Evolutionary conservation across 352 stramenopile species (phyloP), one percentile per base, ranked within the genome.

Genomic region (Hyphochytrium catenoides): DNA sequence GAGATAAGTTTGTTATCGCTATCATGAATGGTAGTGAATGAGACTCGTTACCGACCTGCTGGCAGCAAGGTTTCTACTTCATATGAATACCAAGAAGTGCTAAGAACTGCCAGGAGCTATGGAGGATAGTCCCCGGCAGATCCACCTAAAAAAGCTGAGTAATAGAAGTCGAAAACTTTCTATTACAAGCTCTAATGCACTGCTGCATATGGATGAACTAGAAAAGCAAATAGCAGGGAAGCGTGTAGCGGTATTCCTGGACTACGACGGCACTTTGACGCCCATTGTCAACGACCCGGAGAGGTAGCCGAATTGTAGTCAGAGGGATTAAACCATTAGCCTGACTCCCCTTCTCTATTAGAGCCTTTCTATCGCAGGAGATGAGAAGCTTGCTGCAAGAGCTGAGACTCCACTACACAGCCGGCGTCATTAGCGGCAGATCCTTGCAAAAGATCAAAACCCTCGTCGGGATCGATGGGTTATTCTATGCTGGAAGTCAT

Each of bases 401-500:
- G 30, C 50, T 89, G 26, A 62, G 58, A 23, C 46, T 67, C 43
- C 62, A 68, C 11, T 86, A 79, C 42, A 69, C 74, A 24, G 79
- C 73, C 3, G 74, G 72, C 5, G 59, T 88, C 14, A 82, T 88
- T 36, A 81, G 55, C 28, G 74, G 74, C 3, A 64, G 74, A 14
- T 79, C 69, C 40, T 57, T 87, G 34, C 48, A 56, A 36, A 88
- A 86, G 52, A 85, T 88, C 43, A 66, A 76, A 34, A 63, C 74
- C 34, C 86, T 88, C 36, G 72, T 88, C 17, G 51, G 53, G 43
- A 78, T 88, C 35, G 68, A 66, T 14, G 59, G 81, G 35, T 44
- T 89, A 25, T 84, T 85, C 40, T 89, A 87, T 36, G 74, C 74
- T 2, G 74, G 74, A 28, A 85, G 68, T 32, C 74, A 89, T 36